Conservation (phyloP, 2,329 filamentous ascomycete genomes). For the Venturia asperata region DNA sequence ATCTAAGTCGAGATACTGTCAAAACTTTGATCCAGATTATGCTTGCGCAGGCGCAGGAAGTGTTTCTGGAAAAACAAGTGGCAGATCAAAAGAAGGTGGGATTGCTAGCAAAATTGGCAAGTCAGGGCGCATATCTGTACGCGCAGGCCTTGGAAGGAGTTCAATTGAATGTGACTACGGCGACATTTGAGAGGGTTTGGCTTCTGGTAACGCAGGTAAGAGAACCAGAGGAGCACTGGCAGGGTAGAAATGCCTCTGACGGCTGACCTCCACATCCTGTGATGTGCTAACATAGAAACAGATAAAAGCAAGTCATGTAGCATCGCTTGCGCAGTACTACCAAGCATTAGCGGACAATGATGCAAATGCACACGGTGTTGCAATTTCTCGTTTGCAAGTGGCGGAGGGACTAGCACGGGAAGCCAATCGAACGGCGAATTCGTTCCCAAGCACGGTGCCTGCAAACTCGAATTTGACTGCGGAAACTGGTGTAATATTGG, state of each 20-base stretch:
- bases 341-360: slow-evolving; percentile 89
- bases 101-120: slow-evolving; percentile 83
- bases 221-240: slow-evolving; percentile 17
- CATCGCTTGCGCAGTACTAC: slow-evolving; percentile 84
- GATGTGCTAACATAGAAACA: slow-evolving; percentile 42
- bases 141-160: slow-evolving; percentile 80
- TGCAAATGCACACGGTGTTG: slow-evolving; percentile 75
- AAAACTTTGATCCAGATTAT: slow-evolving; percentile 90
- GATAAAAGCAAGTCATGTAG: slow-evolving; percentile 73
- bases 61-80: slow-evolving; percentile 95
- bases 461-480: slow-evolving; percentile 75
- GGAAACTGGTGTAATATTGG: slow-evolving; percentile 66
- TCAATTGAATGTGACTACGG: slow-evolving; percentile 85
- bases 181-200: slow-evolving; percentile 93
- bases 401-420: slow-evolving; percentile 74
- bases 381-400: slow-evolving; percentile 73
- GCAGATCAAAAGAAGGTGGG: slow-evolving; percentile 88
- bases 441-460: slow-evolving; percentile 73
- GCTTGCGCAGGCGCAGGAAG: slow-evolving; percentile 92
- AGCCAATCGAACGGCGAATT: slow-evolving; percentile 66
- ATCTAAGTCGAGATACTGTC: slow-evolving; percentile 89
- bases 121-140: slow-evolving; percentile 84
- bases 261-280: slow-evolving; percentile 1
- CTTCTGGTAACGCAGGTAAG: slow-evolving; percentile 69
- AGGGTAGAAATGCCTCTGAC: background rate